phyloP scores from a whole-genome alignment of 2,329 filamentous ascomycete species.

The Penicillium sumatraense region DNA sequence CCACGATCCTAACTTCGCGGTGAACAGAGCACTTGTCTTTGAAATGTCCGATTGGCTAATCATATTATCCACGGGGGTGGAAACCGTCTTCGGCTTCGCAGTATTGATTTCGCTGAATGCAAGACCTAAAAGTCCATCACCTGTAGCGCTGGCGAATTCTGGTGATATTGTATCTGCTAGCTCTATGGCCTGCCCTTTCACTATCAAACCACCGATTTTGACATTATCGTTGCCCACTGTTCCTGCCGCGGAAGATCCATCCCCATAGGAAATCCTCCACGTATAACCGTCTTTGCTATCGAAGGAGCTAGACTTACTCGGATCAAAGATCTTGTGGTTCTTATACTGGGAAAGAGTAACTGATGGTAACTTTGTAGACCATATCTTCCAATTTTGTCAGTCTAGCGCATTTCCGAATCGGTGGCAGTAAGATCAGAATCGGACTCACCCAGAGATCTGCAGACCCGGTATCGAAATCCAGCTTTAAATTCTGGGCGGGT shows the following conservation, averaged over 20 bases:
- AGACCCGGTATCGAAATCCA: constrained; percentile 74
- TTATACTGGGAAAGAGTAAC: constrained; percentile 37
- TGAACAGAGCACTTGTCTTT: constrained; percentile 63
- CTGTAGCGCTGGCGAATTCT: constrained; percentile 60
- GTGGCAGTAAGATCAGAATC: not conserved
- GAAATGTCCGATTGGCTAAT: constrained; percentile 62
- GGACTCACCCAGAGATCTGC: constrained; percentile 69
- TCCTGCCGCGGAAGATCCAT: constrained; percentile 69
- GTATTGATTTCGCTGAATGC: constrained; percentile 70
- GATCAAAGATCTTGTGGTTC: constrained; percentile 62
- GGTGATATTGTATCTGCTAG: constrained; percentile 63
- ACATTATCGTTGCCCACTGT: constrained; percentile 67
- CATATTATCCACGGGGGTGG: constrained; percentile 72
- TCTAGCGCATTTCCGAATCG: not conserved
- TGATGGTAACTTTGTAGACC: constrained; percentile 57
- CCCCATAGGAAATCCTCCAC: constrained; percentile 72
- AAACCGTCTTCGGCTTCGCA: constrained; percentile 58
- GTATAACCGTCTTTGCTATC: constrained; percentile 52
- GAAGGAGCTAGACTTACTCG: constrained; percentile 65
- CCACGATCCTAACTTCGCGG: constrained; percentile 64
- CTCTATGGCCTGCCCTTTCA: constrained; percentile 68
- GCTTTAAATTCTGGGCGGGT: constrained; percentile 63
- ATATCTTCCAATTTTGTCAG: constrained; percentile 49
- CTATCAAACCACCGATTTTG: constrained; percentile 63
- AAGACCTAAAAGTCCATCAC: constrained; percentile 70